Evolutionary conservation across 192 early-diverging fungal genomes (phyloP).

Genomic region (Coemansia sp.): DNA sequence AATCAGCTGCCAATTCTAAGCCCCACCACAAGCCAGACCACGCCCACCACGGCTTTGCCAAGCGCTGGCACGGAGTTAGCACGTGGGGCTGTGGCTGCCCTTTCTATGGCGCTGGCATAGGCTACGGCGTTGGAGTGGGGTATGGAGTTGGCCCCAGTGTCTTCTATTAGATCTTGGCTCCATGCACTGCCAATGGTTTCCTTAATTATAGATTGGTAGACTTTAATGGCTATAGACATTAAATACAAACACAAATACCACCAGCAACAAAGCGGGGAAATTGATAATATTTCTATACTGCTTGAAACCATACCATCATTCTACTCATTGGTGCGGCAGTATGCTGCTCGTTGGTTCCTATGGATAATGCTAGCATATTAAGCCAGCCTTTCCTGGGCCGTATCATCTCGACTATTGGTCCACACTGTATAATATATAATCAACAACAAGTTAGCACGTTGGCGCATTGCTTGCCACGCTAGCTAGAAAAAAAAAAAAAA

Average conservation of each 20-base stretch:
- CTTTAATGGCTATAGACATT: no score
- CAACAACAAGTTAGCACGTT: no score
- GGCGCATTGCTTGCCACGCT: no score
- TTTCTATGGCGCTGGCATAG: background rate
- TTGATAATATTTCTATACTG: no score
- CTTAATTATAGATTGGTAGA: no score
- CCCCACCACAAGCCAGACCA: background rate
- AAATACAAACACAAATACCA: no score
- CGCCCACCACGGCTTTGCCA: background rate
- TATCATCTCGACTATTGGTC: background rate
- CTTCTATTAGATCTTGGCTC: background rate
- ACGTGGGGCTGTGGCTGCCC: slow-evolving; percentile 2
- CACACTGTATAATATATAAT: no score
- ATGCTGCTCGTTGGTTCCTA: background rate
- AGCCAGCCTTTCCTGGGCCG: background rate
- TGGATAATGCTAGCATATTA: background rate
- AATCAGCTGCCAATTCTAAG: background rate
- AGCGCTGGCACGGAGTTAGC: background rate
- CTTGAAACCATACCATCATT: no score
- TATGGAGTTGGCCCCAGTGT: background rate
- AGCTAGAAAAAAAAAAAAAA: background rate
- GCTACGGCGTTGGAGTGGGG: background rate
- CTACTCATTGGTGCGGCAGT: no score
- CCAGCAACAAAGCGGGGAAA: no score
- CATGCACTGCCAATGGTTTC: no score